These are phyloP conservation scores for Leccinum subgranulosum DNA, from an alignment of 768 basidiomycete species.

Conservation along the genomic window DNA sequence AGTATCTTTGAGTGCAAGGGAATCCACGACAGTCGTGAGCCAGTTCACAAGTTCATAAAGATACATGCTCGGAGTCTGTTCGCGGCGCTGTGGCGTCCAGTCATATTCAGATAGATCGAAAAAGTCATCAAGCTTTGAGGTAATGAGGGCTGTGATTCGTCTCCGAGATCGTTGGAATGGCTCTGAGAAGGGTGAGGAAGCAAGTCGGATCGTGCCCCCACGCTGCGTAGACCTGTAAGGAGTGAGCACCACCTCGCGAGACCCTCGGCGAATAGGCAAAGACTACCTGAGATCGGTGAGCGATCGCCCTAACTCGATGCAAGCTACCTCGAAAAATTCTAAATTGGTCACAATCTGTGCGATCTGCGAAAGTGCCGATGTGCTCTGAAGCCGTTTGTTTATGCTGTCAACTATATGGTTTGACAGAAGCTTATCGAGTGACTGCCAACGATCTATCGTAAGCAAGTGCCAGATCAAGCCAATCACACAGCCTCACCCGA, in stretches of 20 bases:
- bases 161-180: slow-evolving; percentile 67
- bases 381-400: slow-evolving; percentile 64
- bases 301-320: slow-evolving; percentile 78
- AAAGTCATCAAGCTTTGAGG: slow-evolving; percentile 91
- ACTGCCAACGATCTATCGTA: slow-evolving; percentile 42
- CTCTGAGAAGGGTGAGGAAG: slow-evolving; percentile 59
- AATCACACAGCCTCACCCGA: slow-evolving; percentile 50
- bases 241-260: slow-evolving; percentile 3
- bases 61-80: slow-evolving; percentile 87
- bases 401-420: slow-evolving; percentile 76
- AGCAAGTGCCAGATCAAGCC: background rate
- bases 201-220: slow-evolving; percentile 76
- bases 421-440: slow-evolving; percentile 79
- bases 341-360: slow-evolving; percentile 91
- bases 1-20: slow-evolving; percentile 72
- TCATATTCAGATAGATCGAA: slow-evolving; percentile 95
- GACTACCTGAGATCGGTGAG: slow-evolving; percentile 76
- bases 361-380: slow-evolving; percentile 83
- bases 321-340: slow-evolving; percentile 86
- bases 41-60: slow-evolving; percentile 94
- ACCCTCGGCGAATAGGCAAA: background rate
- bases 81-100: slow-evolving; percentile 75
- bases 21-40: slow-evolving; percentile 95
- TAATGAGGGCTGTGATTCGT: slow-evolving; percentile 80
- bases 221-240: slow-evolving; percentile 71